Conservation (phyloP, 495 filamentous ascomycete genomes). For the Filosporella fistucella region DNA sequence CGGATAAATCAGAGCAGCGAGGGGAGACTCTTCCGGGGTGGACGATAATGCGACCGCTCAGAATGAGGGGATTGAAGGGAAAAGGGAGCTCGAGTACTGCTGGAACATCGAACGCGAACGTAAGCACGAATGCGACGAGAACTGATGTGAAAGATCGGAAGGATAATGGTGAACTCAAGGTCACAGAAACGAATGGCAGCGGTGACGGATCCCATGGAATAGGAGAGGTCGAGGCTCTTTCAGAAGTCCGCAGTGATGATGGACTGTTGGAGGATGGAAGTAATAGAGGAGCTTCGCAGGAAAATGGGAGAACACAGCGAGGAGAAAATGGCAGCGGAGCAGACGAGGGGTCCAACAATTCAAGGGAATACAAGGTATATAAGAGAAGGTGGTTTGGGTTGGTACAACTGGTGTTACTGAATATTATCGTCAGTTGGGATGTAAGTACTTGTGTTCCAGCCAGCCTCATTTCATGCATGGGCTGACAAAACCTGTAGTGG, state of each 20-base stretch:
- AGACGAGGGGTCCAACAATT: background rate
- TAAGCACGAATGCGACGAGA: slow-evolving; percentile 1
- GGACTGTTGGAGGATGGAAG: slow-evolving; percentile 12
- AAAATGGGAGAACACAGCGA: background rate
- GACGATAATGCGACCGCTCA: slow-evolving; percentile 23
- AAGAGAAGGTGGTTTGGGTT: slow-evolving; percentile 89
- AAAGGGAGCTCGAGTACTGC: background rate
- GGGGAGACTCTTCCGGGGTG: slow-evolving; percentile 17
- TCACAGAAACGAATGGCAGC: slow-evolving; percentile 14
- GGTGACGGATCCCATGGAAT: background rate
- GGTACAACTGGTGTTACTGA: slow-evolving; percentile 75
- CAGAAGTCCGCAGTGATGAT: slow-evolving; percentile 21
- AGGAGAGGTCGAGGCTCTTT: slow-evolving; percentile 17
- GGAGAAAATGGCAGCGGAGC: background rate
- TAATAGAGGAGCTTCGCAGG: background rate
- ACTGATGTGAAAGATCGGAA: slow-evolving; percentile 6
- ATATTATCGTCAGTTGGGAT: slow-evolving; percentile 93
- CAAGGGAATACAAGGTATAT: slow-evolving; percentile 68
- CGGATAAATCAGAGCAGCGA: slow-evolving; percentile 1
- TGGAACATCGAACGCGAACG: slow-evolving; percentile 4
- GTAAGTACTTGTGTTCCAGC: slow-evolving; percentile 46
- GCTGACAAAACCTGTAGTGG: slow-evolving; percentile 56
- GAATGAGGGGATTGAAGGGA: slow-evolving; percentile 9
- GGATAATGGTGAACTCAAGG: slow-evolving; percentile 11
- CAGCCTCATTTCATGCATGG: background rate